phyloP scores from a whole-genome alignment of 805 yeast species.

The Torulaspora gathmanii region DNA sequence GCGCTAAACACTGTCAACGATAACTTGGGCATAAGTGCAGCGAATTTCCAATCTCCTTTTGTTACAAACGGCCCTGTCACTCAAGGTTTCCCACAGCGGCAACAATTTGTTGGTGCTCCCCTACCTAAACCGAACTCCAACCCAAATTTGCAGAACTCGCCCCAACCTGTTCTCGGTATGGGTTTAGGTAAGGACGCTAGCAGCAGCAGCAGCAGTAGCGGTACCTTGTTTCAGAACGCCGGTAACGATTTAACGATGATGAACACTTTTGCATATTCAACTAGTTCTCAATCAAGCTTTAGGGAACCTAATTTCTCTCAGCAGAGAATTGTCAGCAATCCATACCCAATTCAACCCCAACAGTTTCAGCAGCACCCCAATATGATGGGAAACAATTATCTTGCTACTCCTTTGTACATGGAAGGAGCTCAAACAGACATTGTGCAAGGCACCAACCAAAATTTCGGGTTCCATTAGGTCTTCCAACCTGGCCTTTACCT shows the following conservation, averaged over 20 bases:
- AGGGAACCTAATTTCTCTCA: slow-evolving; percentile 15
- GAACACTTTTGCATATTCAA: slow-evolving; percentile 17
- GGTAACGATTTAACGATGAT: slow-evolving; percentile 12
- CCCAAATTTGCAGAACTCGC: slow-evolving; percentile 11
- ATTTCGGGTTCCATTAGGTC: slow-evolving; percentile 11
- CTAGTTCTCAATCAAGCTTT: slow-evolving; percentile 13
- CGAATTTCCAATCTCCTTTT: slow-evolving; percentile 14
- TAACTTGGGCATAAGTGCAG: neutral
- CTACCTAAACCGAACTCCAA: slow-evolving; percentile 16
- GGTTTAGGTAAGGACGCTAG: slow-evolving; percentile 7
- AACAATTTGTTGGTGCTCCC: slow-evolving; percentile 7
- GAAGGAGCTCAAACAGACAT: slow-evolving; percentile 9
- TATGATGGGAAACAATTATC: slow-evolving; percentile 10
- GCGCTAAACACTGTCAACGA: slow-evolving; percentile 8
- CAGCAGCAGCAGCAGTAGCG: slow-evolving; percentile 16
- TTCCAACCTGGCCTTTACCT: neutral
- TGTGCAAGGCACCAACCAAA: slow-evolving; percentile 6
- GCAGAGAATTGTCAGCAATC: slow-evolving; percentile 23
- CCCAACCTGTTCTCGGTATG: slow-evolving; percentile 4
- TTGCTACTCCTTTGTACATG: slow-evolving; percentile 13
- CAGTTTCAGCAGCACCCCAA: slow-evolving; percentile 10
- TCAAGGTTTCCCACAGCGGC: slow-evolving; percentile 8
- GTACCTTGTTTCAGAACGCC: slow-evolving; percentile 16
- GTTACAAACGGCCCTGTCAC: neutral
- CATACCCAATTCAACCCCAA: slow-evolving; percentile 18